A percentile compares a stretch with the other conserved stretches of the same genome.
Conservation (phyloP, 2,329 filamentous ascomycete genomes). For the Hymenotorrendiella dingleyae region DNA sequence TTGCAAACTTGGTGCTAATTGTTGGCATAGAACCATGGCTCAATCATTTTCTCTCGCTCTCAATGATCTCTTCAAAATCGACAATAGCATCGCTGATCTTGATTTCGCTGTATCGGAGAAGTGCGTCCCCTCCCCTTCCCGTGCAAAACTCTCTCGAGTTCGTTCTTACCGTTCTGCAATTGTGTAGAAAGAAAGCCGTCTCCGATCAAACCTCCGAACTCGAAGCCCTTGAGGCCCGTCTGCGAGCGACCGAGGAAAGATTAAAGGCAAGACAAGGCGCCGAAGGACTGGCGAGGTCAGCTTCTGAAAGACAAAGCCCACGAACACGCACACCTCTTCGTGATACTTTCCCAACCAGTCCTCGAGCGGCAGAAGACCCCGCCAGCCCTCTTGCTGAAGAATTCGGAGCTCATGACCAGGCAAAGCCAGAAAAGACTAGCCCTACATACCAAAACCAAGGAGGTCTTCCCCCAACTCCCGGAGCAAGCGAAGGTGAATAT, state of each 20-base stretch:
- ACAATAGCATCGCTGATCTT: conserved; percentile 68
- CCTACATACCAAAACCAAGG: conserved; percentile 22
- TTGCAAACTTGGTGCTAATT: too few relatives aligned
- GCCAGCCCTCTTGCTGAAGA: conserved; percentile 17
- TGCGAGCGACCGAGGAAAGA: conserved; percentile 79
- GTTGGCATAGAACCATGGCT: conserved; percentile 86
- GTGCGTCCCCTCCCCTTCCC: conserved; percentile 39
- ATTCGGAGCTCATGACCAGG: conserved; percentile 8
- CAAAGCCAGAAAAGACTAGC: conserved; percentile 4
- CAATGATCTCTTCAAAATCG: conserved; percentile 84
- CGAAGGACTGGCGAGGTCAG: conserved; percentile 3
- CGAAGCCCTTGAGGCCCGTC: conserved; percentile 74
- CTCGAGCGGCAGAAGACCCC: conserved; percentile 9
- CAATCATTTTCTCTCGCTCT: conserved; percentile 81
- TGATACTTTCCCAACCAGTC: conserved; percentile 16
- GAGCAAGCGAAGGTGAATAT: conserved; percentile 32
- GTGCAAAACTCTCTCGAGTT: background rate
- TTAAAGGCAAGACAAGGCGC: conserved; percentile 42
- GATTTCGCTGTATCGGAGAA: conserved; percentile 73
- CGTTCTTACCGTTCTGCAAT: background rate
- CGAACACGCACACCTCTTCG: conserved; percentile 14
- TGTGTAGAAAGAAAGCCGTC: conserved; percentile 69
- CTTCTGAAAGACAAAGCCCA: conserved; percentile 16
- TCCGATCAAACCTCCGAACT: conserved; percentile 71
- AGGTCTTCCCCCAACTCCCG: conserved; percentile 29